Conservation (phyloP, 768 basidiomycete genomes). For the Boletus huronensis region DNA sequence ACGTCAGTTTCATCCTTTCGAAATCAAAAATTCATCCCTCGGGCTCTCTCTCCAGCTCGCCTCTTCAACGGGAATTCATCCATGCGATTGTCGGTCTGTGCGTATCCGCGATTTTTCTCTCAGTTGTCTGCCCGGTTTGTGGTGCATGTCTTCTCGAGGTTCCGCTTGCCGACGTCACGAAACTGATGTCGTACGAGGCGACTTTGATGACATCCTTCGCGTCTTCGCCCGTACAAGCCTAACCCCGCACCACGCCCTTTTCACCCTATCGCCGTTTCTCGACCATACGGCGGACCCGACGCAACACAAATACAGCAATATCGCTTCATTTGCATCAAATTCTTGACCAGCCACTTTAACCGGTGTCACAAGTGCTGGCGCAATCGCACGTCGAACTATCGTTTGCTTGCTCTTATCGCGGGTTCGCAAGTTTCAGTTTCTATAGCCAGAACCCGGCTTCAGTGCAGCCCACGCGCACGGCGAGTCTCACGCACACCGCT, state of each 20-base stretch:
- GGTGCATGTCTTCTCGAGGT: neutral
- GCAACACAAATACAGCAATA: neutral
- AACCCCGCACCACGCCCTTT: constrained; percentile 8
- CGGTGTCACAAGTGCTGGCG: neutral
- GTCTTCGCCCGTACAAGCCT: constrained; percentile 1
- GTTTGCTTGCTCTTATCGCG: neutral
- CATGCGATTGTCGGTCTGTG: too few species aligned
- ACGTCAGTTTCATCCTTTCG: constrained; percentile 1
- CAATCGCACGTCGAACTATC: neutral
- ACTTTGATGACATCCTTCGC: neutral
- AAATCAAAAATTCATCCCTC: neutral
- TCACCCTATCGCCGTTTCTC: neutral
- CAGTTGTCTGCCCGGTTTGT: too few species aligned
- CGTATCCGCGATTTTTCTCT: neutral
- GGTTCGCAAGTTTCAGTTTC: neutral
- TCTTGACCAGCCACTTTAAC: neutral
- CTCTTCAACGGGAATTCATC: neutral
- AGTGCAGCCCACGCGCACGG: neutral
- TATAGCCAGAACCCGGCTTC: neutral
- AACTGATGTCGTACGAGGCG: constrained; percentile 3
- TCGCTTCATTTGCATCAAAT: neutral
- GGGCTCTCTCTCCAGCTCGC: neutral
- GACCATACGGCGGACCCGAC: neutral
- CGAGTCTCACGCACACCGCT: neutral
- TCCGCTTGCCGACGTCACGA: neutral